A percentile compares a stretch with the other conserved stretches of the same genome.
Evolutionary conservation across 2,329 filamentous ascomycete genomes (phyloP).

Genomic region (Aspergillus sp.): DNA sequence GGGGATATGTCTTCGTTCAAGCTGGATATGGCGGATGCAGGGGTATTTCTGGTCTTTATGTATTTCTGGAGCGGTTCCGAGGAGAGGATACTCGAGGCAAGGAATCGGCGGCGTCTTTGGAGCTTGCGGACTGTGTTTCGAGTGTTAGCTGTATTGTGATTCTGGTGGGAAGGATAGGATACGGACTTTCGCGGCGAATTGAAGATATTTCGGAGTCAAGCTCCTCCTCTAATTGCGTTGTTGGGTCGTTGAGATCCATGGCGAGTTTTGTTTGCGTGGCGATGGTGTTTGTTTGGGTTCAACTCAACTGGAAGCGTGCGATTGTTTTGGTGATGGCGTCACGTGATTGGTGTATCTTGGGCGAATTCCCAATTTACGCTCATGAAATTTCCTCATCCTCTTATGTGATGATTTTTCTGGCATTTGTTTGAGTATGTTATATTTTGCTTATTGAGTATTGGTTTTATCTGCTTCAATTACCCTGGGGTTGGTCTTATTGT

Average conservation of each 20-base stretch:
- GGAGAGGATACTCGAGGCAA: constrained; percentile 44
- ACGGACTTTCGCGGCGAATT: constrained; percentile 43
- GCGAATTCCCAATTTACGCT: no score
- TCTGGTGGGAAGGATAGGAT: neutral
- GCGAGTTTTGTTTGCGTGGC: neutral
- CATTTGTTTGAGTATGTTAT: no score
- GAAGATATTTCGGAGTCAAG: constrained; percentile 43
- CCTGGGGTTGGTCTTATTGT: no score
- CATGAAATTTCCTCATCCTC: no score
- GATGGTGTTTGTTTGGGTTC: neutral
- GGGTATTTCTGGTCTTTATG: neutral
- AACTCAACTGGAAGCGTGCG: neutral
- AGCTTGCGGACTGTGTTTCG: constrained; percentile 37
- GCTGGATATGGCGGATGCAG: neutral
- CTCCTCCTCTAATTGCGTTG: constrained; percentile 20
- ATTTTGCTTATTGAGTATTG: no score
- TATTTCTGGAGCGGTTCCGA: constrained; percentile 37
- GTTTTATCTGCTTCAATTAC: no score
- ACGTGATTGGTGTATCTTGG: constrained; percentile 3
- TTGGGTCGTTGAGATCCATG: constrained; percentile 4
- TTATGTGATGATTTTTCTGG: no score
- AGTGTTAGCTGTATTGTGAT: constrained; percentile 9
- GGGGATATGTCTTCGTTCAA: constrained; percentile 31
- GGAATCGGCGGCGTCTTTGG: constrained; percentile 37
- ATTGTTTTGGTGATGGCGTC: constrained; percentile 9